Percentiles rank a stretch among this genome's conserved stretches.
These are phyloP conservation scores for Lactarius deliciosus DNA, from an alignment of 768 basidiomycete genomes.

Conservation along the genomic window DNA sequence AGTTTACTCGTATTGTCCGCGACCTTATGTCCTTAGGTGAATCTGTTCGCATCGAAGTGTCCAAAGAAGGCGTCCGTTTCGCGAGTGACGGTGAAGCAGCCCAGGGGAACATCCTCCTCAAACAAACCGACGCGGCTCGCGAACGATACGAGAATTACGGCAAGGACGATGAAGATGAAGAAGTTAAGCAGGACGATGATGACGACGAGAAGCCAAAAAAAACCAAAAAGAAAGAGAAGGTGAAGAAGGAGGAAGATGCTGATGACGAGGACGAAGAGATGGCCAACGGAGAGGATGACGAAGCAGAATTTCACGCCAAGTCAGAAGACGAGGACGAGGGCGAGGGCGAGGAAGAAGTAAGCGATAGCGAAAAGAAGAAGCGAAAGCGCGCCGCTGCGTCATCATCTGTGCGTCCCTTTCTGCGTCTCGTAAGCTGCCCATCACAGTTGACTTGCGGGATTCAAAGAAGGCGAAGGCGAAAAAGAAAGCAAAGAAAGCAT, in stretches of 20 bases:
- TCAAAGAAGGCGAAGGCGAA: constrained; percentile 54
- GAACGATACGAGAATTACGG: constrained; percentile 30
- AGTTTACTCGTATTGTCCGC: constrained; percentile 91
- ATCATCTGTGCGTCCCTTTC: constrained; percentile 44
- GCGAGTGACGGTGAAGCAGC: constrained; percentile 92
- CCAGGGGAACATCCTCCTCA: constrained; percentile 81
- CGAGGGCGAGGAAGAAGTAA: constrained; percentile 40
- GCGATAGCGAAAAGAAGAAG: constrained; percentile 51
- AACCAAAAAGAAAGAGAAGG: constrained; percentile 53
- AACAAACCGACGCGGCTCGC: constrained; percentile 54
- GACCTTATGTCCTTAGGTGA: constrained; percentile 91
- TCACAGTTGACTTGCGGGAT: constrained; percentile 28
- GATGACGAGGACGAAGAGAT: constrained; percentile 43
- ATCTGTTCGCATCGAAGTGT: constrained; percentile 91
- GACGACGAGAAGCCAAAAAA: constrained; percentile 45
- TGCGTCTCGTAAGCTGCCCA: background rate
- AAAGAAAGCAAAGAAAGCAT: constrained; percentile 42
- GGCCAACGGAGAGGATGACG: constrained; percentile 51
- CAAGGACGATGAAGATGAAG: constrained; percentile 30
- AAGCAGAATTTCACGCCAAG: constrained; percentile 41
- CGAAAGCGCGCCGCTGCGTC: constrained; percentile 52
- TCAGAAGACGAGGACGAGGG: constrained; percentile 35
- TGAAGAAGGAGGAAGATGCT: constrained; percentile 43
- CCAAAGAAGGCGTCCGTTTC: constrained; percentile 94
- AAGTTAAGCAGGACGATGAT: constrained; percentile 43